Percentiles rank a stretch among this genome's conserved stretches.
Evolutionary conservation across 2,329 filamentous ascomycete species (phyloP).

Genomic region (Seiridium unicorne): DNA sequence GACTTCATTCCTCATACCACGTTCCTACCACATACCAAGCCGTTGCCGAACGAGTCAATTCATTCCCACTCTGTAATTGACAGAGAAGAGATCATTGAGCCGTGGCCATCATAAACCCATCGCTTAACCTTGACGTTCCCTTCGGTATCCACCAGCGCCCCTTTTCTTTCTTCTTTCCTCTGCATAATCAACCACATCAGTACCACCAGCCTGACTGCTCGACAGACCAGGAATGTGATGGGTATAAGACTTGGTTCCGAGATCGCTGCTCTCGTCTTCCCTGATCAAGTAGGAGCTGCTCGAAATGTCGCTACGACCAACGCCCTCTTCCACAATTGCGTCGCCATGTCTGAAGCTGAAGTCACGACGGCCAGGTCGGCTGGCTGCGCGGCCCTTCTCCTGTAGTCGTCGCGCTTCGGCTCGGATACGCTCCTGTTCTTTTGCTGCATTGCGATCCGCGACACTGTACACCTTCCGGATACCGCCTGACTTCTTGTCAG

Average conservation of each 20-base stretch:
- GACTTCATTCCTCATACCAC: neutral
- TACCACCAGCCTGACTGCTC: conserved; percentile 11
- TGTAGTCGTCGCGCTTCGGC: conserved; percentile 55
- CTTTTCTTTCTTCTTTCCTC: conserved; percentile 44
- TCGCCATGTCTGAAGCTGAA: conserved; percentile 53
- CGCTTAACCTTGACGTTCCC: conserved; percentile 9
- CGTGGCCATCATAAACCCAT: too few species aligned
- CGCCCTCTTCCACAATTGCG: conserved; percentile 24
- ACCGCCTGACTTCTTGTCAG: conserved; percentile 42
- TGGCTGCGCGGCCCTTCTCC: conserved; percentile 46
- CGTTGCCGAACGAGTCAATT: neutral
- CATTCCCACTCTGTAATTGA: too few species aligned
- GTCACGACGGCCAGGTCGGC: conserved; percentile 36
- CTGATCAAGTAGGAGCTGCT: conserved; percentile 9
- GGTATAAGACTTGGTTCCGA: conserved; percentile 57
- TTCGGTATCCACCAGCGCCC: conserved; percentile 28
- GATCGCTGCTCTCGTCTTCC: conserved; percentile 38
- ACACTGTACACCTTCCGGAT: conserved; percentile 64
- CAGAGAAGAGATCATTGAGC: neutral
- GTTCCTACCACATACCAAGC: neutral
- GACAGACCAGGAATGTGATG: conserved; percentile 54
- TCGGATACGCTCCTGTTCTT: conserved; percentile 54
- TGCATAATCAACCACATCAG: conserved; percentile 31
- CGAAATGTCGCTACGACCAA: conserved; percentile 22
- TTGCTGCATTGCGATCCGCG: conserved; percentile 50